Conservation (phyloP, 179 eudicot species). For the Beta macrorhiza region DNA sequence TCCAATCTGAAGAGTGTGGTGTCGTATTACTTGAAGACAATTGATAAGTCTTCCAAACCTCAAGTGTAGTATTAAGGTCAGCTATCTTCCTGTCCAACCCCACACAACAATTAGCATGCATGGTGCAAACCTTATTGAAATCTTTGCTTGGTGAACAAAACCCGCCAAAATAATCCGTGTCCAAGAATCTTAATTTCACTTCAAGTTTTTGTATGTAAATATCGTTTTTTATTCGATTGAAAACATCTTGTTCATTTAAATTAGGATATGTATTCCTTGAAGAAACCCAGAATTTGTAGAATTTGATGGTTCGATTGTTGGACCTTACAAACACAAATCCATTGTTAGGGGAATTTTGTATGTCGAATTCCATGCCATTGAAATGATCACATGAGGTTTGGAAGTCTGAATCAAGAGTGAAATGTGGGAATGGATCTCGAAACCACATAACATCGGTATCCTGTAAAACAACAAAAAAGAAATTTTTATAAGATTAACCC, state of each 20-base stretch:
- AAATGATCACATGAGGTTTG: slow-evolving; percentile 43
- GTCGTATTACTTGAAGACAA: slow-evolving; percentile 3
- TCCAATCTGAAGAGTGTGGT: slow-evolving; percentile 28
- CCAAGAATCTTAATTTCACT: slow-evolving; percentile 37
- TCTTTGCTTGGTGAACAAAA: slow-evolving; percentile 42
- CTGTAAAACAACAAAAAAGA: slow-evolving; percentile 13
- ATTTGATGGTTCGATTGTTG: slow-evolving; percentile 40
- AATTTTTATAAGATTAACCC: not conserved
- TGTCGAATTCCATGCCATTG: slow-evolving; percentile 28
- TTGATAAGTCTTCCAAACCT: slow-evolving; percentile 39
- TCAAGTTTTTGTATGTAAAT: slow-evolving; percentile 29
- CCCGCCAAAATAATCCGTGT: slow-evolving; percentile 50
- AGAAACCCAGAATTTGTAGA: slow-evolving; percentile 49
- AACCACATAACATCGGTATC: slow-evolving; percentile 55
- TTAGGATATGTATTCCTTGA: slow-evolving; percentile 39
- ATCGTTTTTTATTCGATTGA: slow-evolving; percentile 36
- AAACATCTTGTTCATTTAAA: slow-evolving; percentile 49
- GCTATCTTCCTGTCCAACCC: slow-evolving; percentile 39
- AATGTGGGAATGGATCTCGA: slow-evolving; percentile 44
- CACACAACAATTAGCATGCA: slow-evolving; percentile 58
- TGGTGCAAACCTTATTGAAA: slow-evolving; percentile 42
- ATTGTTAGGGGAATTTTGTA: slow-evolving; percentile 29
- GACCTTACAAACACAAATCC: slow-evolving; percentile 53
- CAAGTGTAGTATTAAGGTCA: slow-evolving; percentile 39
- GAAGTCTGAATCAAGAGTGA: slow-evolving; percentile 30